phyloP scores from a whole-genome alignment of 208 protist species.

The Spironucleus salmonicida region DNA sequence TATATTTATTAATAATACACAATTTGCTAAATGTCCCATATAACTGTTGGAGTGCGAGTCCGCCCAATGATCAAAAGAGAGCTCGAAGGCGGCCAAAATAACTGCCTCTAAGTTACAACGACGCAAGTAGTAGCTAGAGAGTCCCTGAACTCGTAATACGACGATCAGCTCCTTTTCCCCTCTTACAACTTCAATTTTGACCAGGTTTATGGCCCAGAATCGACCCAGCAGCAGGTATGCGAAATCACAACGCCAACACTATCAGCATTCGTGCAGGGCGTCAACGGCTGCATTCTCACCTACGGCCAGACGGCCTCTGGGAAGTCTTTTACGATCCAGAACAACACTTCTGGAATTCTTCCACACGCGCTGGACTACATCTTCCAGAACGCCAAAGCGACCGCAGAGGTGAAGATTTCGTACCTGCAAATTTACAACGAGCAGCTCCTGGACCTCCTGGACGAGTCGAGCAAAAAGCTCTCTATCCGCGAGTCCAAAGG shows the following conservation, averaged over 20 bases:
- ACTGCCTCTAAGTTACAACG: background rate
- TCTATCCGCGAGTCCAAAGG: background rate
- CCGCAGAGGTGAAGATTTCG: slow-evolving; percentile 32
- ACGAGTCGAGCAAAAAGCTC: slow-evolving; percentile 33
- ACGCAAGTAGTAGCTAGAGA: background rate
- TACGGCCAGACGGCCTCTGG: slow-evolving; percentile 35
- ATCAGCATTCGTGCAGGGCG: slow-evolving; percentile 21
- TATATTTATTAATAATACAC: too few species aligned
- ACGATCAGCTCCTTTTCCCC: background rate
- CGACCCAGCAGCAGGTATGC: background rate
- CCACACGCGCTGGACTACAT: slow-evolving; percentile 6
- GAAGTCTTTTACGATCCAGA: slow-evolving; percentile 24
- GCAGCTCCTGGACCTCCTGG: slow-evolving; percentile 47
- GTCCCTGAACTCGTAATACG: background rate
- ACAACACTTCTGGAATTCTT: background rate
- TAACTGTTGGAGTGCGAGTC: background rate
- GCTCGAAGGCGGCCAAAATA: background rate
- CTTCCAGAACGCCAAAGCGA: background rate
- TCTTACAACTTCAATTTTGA: slow-evolving; percentile 16
- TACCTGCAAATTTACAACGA: slow-evolving; percentile 54
- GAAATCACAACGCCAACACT: slow-evolving; percentile 8
- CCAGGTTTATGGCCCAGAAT: slow-evolving; percentile 1
- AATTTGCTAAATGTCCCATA: too few species aligned
- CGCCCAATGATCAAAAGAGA: background rate
- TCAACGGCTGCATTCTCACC: slow-evolving; percentile 36